Evolutionary conservation across 495 filamentous ascomycete species (phyloP).

Genomic region (Delitschia confertaspora): DNA sequence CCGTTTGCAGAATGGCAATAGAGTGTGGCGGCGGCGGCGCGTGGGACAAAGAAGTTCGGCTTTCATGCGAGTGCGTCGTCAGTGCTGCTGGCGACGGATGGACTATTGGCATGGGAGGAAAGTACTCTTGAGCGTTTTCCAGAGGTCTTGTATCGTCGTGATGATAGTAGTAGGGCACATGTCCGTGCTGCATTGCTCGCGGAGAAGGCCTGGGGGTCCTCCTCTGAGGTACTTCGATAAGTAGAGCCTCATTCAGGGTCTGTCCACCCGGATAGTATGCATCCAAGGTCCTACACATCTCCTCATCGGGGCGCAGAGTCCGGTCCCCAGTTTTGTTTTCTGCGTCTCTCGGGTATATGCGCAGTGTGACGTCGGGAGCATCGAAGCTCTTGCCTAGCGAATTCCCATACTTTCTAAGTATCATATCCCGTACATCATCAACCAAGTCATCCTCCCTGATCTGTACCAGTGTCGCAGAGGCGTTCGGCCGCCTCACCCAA

Average conservation of each 20-base stretch:
- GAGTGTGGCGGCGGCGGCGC: slow-evolving; percentile 44
- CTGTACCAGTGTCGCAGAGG: slow-evolving; percentile 77
- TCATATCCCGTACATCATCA: slow-evolving; percentile 88
- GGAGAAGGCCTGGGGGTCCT: slow-evolving; percentile 82
- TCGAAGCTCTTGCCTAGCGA: slow-evolving; percentile 82
- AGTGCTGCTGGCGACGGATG: slow-evolving; percentile 35
- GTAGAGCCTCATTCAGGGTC: slow-evolving; percentile 76
- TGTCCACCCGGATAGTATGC: slow-evolving; percentile 84
- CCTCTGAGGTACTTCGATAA: slow-evolving; percentile 78
- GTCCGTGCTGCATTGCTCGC: slow-evolving; percentile 41
- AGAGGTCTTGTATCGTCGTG: slow-evolving; percentile 54
- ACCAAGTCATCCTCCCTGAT: slow-evolving; percentile 84
- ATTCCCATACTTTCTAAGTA: slow-evolving; percentile 87
- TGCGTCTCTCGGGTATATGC: slow-evolving; percentile 48
- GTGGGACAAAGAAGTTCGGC: slow-evolving; percentile 33
- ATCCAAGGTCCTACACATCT: slow-evolving; percentile 69
- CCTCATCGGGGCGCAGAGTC: slow-evolving; percentile 74
- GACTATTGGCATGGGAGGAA: slow-evolving; percentile 70
- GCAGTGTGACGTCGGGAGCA: slow-evolving; percentile 72
- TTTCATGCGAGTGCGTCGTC: slow-evolving; percentile 28
- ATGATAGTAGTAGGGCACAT: slow-evolving; percentile 47
- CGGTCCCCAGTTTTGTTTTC: slow-evolving; percentile 51
- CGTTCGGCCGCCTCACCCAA: slow-evolving; percentile 82
- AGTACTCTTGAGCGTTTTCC: slow-evolving; percentile 76
- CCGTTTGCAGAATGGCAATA: slow-evolving; percentile 71